A percentile compares a stretch with the other conserved stretches of the same genome.
Conservation (phyloP, 805 yeast genomes). For the Wickerhamiella nectarea region DNA sequence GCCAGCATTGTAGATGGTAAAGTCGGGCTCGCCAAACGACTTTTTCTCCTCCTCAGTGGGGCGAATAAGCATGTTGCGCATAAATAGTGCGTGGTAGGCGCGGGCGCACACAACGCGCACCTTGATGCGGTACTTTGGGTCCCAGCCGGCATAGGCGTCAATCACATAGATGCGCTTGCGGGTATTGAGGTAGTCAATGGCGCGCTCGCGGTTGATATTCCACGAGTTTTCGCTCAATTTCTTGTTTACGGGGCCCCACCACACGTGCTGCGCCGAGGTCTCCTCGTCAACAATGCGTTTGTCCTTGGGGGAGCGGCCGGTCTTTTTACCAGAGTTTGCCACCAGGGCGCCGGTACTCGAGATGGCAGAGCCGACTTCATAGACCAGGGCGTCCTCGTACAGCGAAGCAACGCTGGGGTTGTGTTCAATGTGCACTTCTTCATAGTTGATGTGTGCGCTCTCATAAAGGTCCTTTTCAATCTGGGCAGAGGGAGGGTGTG, state of each 20-base stretch:
- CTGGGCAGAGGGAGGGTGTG: constrained; percentile 29
- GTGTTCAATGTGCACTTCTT: constrained; percentile 38
- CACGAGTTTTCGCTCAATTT: constrained; percentile 88
- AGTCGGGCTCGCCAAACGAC: constrained; percentile 92
- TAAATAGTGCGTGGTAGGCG: constrained; percentile 95
- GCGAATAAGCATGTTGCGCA: constrained; percentile 95
- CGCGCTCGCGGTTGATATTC: constrained; percentile 91
- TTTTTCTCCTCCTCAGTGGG: constrained; percentile 83
- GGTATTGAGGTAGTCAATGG: constrained; percentile 90
- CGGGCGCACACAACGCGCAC: constrained; percentile 94
- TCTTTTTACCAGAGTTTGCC: constrained; percentile 89
- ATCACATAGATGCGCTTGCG: constrained; percentile 87
- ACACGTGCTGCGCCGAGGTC: constrained; percentile 65
- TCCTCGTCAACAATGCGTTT: constrained; percentile 94
- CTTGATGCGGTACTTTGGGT: constrained; percentile 90
- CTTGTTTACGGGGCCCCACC: constrained; percentile 99
- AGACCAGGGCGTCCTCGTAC: constrained; percentile 79
- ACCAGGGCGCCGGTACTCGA: constrained; percentile 88
- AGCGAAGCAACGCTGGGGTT: constrained; percentile 86
- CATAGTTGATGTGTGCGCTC: constrained; percentile 31
- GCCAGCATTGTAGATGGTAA: constrained; percentile 96
- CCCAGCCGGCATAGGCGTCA: constrained; percentile 99
- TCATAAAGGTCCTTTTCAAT: constrained; percentile 30
- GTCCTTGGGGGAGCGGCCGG: constrained; percentile 97
- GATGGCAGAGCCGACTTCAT: constrained; percentile 81